A percentile compares a stretch with the other conserved stretches of the same genome.
phyloP scores from a whole-genome alignment of 148 eudicot species.

The Chenopodium suecicum region DNA sequence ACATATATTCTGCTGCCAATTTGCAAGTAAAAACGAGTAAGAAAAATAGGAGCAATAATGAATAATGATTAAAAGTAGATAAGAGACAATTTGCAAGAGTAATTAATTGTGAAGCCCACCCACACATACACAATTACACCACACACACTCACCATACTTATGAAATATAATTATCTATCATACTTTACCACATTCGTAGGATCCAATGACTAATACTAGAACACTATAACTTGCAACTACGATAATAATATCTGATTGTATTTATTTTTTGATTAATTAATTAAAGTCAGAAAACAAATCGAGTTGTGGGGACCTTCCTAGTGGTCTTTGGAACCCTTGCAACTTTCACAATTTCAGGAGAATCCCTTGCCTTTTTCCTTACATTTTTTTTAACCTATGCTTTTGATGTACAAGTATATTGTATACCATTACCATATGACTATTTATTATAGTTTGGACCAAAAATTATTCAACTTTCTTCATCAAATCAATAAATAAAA shows the following conservation, averaged over 20 bases:
- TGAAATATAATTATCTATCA: constrained; percentile 21
- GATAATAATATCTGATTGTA: background rate
- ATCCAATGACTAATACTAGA: constrained; percentile 23
- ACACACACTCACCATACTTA: constrained; percentile 10
- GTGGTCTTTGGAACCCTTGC: constrained; percentile 16
- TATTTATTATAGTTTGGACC: background rate
- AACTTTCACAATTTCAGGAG: constrained; percentile 15
- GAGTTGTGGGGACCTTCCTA: constrained; percentile 7
- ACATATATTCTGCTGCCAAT: too few relatives aligned
- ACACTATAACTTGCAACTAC: background rate
- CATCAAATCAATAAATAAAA: too few relatives aligned
- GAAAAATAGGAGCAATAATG: background rate
- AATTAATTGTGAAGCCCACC: constrained; percentile 21
- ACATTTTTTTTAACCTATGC: background rate
- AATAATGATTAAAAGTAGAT: background rate
- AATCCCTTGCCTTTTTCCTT: background rate
- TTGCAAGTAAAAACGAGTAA: too few relatives aligned
- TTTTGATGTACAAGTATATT: background rate
- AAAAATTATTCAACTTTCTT: too few relatives aligned
- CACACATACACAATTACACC: background rate
- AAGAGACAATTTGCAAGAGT: constrained; percentile 14
- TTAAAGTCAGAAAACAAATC: background rate
- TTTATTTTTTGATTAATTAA: background rate
- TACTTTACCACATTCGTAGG: constrained; percentile 23
- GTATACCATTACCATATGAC: background rate